A percentile compares a stretch with the other conserved stretches of the same genome.
Evolutionary conservation across 2,329 filamentous ascomycete species (phyloP).

Genomic region (Tolypocladium inflatum): DNA sequence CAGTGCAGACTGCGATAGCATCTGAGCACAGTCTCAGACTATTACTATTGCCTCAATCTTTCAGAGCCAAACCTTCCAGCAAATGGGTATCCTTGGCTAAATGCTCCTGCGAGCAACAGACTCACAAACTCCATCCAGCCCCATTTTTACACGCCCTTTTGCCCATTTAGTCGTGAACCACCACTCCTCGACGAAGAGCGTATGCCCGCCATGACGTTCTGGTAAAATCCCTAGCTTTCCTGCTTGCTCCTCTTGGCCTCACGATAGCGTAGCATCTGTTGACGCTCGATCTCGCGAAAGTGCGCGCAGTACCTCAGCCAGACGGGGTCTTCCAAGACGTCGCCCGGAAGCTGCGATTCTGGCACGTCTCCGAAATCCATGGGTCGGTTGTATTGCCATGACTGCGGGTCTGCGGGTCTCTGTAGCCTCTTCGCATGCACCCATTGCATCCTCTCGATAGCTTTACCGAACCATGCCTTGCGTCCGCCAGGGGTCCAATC

Average conservation of each 20-base stretch:
- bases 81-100: background rate
- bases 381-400: conserved; percentile 16
- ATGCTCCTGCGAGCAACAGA: background rate
- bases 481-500: conserved; percentile 34
- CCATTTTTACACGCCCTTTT: background rate
- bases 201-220: conserved; percentile 1
- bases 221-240: conserved; percentile 13
- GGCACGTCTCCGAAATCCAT: conserved; percentile 28
- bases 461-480: conserved; percentile 42
- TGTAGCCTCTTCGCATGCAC: conserved; percentile 9
- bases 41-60: background rate
- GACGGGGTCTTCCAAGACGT: conserved; percentile 31
- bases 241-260: conserved; percentile 9
- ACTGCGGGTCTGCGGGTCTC: conserved; percentile 15
- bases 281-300: conserved; percentile 13
- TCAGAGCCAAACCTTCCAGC: background rate
- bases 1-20: too few species aligned
- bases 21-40: background rate
- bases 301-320: conserved; percentile 33
- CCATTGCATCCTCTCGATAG: conserved; percentile 25
- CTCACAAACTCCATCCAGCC: background rate
- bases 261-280: conserved; percentile 1
- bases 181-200: background rate
- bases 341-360: conserved; percentile 30
- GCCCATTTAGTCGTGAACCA: background rate